Evolutionary conservation across 176 grass and related monocot genomes (phyloP).

Genomic region (Avena atlantica): DNA sequence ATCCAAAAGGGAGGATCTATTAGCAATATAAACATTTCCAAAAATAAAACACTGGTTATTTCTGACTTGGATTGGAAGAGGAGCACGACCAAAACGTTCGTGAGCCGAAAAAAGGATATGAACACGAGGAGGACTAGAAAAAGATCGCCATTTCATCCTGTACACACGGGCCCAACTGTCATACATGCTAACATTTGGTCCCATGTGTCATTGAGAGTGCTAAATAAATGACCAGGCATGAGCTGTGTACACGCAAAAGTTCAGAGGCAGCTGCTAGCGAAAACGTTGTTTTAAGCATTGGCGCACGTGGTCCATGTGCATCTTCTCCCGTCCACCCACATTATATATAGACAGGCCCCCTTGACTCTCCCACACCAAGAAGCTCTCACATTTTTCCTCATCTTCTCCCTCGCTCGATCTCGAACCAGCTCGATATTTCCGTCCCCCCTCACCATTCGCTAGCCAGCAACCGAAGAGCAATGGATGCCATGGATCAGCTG

Average conservation of each 20-base stretch:
- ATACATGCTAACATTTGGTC: background rate
- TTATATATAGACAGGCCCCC: constrained; percentile 20
- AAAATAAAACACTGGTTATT: background rate
- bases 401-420: background rate
- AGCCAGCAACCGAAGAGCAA: background rate
- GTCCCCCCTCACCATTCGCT: background rate
- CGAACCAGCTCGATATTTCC: background rate
- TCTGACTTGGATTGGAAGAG: background rate
- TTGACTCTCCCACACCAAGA: constrained; percentile 28
- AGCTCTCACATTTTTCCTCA: constrained; percentile 17
- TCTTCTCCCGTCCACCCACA: background rate
- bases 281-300: background rate
- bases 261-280: background rate
- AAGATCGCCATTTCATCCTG: background rate
- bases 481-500: constrained; percentile 23
- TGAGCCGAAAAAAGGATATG: background rate
- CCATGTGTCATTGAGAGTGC: background rate
- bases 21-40: background rate
- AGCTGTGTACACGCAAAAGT: constrained; percentile 33
- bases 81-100: constrained; percentile 11
- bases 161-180: background rate
- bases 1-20: background rate
- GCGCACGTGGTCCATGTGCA: constrained; percentile 32
- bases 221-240: background rate
- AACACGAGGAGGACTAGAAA: background rate